phyloP scores from a whole-genome alignment of 1,139 yeast species.

The Yarrowia galli region DNA sequence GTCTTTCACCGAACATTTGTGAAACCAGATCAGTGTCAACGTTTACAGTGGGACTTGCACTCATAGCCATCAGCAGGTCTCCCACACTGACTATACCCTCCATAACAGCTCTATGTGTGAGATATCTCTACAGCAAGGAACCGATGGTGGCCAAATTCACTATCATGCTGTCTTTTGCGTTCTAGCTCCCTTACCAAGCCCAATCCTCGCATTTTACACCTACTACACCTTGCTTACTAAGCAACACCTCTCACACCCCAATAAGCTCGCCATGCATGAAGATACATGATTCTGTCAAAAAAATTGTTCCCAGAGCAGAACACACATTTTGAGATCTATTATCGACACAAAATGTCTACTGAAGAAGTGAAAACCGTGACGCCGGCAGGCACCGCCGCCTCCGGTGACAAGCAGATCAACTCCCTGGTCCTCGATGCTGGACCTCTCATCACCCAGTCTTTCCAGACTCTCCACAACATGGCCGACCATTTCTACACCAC shows the following conservation, averaged over 20 bases:
- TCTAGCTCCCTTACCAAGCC: too few species aligned
- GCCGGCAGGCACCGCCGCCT: background rate
- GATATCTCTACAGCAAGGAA: too few species aligned
- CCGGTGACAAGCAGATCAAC: slow-evolving; percentile 40
- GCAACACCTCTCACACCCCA: background rate
- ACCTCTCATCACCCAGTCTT: slow-evolving; percentile 86
- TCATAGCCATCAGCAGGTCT: too few species aligned
- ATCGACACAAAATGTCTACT: slow-evolving; percentile 7
- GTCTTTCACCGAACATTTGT: too few species aligned
- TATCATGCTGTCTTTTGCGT: too few species aligned
- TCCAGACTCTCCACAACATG: slow-evolving; percentile 71
- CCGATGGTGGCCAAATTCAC: too few species aligned
- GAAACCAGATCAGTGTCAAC: too few species aligned
- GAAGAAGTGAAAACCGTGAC: background rate
- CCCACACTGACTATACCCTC: too few species aligned
- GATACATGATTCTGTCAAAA: slow-evolving; percentile 17
- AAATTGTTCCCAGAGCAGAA: background rate
- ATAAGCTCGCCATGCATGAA: slow-evolving; percentile 11
- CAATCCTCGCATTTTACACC: too few species aligned
- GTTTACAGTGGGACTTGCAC: too few species aligned
- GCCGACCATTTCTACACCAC: slow-evolving; percentile 82
- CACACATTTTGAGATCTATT: background rate
- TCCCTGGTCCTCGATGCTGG: slow-evolving; percentile 89
- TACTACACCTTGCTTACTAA: background rate
- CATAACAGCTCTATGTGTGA: too few species aligned